A percentile compares a stretch with the other conserved stretches of the same genome.
Evolutionary conservation across 1,284 basidiomycete species (phyloP).

Genomic region (Vanrija sp.): DNA sequence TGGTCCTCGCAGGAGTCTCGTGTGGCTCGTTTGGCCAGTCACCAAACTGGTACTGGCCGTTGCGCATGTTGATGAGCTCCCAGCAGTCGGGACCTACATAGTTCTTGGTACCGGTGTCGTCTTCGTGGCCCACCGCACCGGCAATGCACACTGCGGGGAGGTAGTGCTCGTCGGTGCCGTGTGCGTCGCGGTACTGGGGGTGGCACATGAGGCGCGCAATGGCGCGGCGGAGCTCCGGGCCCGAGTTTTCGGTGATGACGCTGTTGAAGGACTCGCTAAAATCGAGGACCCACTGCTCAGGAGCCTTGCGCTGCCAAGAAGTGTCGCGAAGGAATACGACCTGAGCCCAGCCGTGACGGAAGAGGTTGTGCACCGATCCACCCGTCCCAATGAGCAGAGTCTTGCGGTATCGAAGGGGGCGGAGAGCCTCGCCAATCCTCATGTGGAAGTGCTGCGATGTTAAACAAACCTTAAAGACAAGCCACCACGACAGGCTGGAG

Average conservation of each 20-base stretch:
- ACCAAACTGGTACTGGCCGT: slow-evolving; percentile 24
- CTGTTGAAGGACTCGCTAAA: slow-evolving; percentile 26
- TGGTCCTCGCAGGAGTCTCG: too few relatives aligned
- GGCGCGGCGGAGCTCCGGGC: slow-evolving; percentile 7
- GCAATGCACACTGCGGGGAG: slow-evolving; percentile 25
- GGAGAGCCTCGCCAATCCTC: slow-evolving; percentile 26
- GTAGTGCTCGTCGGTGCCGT: slow-evolving; percentile 34
- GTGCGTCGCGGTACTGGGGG: slow-evolving; percentile 30
- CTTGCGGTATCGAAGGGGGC: slow-evolving; percentile 23
- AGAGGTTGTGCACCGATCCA: slow-evolving; percentile 35
- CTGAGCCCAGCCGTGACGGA: slow-evolving; percentile 27
- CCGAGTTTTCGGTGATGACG: slow-evolving; percentile 24
- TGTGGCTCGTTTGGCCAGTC: slow-evolving; percentile 10
- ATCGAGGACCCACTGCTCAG: slow-evolving; percentile 33
- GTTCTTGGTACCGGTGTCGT: slow-evolving; percentile 26
- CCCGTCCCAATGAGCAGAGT: slow-evolving; percentile 29
- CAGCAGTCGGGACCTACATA: slow-evolving; percentile 28
- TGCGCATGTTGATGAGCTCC: slow-evolving; percentile 32
- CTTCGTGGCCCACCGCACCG: slow-evolving; percentile 24
- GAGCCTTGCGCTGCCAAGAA: slow-evolving; percentile 29
- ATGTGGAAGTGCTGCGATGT: slow-evolving; percentile 14
- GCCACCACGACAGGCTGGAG: too few relatives aligned
- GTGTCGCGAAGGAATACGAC: slow-evolving; percentile 23
- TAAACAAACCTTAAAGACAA: neutral
- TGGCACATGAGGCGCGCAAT: slow-evolving; percentile 25